Base-by-base conservation (phyloP, 1,284 basidiomycete species). In the Polyporus tsugae region DNA sequence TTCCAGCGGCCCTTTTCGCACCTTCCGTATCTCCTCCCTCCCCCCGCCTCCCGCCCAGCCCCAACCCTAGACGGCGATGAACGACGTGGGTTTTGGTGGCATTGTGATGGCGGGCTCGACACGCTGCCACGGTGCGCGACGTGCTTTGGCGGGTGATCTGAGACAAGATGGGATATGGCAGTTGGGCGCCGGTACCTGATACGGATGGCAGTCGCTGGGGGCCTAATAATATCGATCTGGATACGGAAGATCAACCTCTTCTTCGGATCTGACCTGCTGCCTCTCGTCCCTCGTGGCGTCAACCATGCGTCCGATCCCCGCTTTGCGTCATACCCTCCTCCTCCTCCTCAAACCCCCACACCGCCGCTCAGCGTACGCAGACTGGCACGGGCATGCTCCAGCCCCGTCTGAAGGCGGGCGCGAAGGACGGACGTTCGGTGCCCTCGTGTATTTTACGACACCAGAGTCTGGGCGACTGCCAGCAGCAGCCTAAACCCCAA, bases 171-270 rank as follows among this genome's bases (percentile, higher is more conserved):
- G 39, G 65, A 68, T 70, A 62, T 66, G 69, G 72, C 69, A 70
- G 69, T 66, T 73, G 72, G 62, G 66, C 72, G 72, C 72, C 72
- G 68, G 72, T 73, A 68, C 72, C 72, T 73, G 72, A 62, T 66
- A 33, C 58, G 62, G 61, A 17, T 62, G 63, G 57, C 55, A 58
- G 55, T 69, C 65, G 67, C 67, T 66, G 67, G 46, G 61, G 66
- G 69, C 58, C 65, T 69, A 67, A 72, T 70, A 70, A 69, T 69
- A 73, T 68, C 72, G 66, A 73, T 73, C 72, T 73, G 69, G 72
- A 73, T 73, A 62, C 67, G 67, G 69, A 57, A 73, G 72, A 73
- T 73, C 72, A 73, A 53, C 70, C 70, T 42, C 71, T 70, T 65
- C 69, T 65, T 67, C 69, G 71, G 71, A 69, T 72, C 71, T 72